A percentile compares a stretch with the other conserved stretches of the same genome.
Conservation (phyloP, 1,284 basidiomycete genomes). For the Spongispora temasekensis region DNA sequence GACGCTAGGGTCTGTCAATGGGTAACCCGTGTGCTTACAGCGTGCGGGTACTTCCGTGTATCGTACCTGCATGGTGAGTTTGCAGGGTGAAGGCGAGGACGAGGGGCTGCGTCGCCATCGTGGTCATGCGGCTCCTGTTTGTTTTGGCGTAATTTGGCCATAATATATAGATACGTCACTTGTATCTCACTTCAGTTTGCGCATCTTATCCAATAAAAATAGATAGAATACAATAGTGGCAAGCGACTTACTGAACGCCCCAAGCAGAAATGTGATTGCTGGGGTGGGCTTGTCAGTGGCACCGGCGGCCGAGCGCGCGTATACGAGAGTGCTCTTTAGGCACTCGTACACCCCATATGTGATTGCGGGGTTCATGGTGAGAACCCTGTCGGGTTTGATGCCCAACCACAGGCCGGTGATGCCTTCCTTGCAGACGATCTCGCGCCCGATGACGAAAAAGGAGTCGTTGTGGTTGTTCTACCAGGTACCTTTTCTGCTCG, state of each 20-base stretch:
- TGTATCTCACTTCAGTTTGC: too few species aligned
- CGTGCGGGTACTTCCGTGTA: too few species aligned
- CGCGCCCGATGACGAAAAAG: slow-evolving; percentile 78
- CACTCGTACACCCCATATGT: slow-evolving; percentile 97
- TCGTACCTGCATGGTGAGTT: too few species aligned
- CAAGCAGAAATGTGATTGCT: slow-evolving; percentile 81
- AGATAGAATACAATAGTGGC: slow-evolving; percentile 70
- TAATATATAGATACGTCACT: too few species aligned
- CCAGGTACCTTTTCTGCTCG: slow-evolving; percentile 1
- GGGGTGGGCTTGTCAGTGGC: slow-evolving; percentile 69
- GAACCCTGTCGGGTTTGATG: slow-evolving; percentile 87
- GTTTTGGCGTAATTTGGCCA: too few species aligned
- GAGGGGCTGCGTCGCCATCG: too few species aligned
- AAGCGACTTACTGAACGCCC: slow-evolving; percentile 94
- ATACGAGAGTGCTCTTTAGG: slow-evolving; percentile 72
- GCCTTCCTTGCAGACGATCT: slow-evolving; percentile 94
- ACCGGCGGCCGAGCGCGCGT: slow-evolving; percentile 53
- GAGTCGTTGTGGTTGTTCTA: slow-evolving; percentile 51
- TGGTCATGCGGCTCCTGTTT: too few species aligned
- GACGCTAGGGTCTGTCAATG: too few species aligned
- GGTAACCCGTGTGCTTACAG: too few species aligned
- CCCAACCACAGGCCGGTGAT: slow-evolving; percentile 93
- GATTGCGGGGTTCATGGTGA: slow-evolving; percentile 97
- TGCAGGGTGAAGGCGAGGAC: too few species aligned
- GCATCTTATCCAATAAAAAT: too few species aligned